Percentiles rank a stretch among this genome's conserved stretches.
These are phyloP conservation scores for Barnettozyma sucrosica DNA, from an alignment of 805 yeast species.

Conservation along the genomic window DNA sequence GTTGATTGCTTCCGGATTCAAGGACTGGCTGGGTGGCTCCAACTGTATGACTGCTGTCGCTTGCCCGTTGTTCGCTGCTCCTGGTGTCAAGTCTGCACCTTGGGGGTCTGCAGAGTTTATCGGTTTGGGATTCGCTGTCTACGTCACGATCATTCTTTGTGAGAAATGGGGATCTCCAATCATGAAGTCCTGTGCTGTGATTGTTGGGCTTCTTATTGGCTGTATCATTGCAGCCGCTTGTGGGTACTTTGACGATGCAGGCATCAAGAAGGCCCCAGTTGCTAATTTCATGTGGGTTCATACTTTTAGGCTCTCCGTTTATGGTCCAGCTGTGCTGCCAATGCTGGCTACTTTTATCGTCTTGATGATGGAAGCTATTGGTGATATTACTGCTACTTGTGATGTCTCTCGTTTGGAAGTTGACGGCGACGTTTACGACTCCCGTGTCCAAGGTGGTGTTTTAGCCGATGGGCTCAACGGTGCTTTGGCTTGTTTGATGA, in stretches of 20 bases:
- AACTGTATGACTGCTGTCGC: constrained; percentile 42
- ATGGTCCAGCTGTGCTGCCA: constrained; percentile 85
- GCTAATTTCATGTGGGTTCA: constrained; percentile 85
- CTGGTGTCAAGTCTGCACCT: constrained; percentile 47
- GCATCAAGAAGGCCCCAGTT: constrained; percentile 67
- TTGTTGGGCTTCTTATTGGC: constrained; percentile 76
- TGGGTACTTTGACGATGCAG: constrained; percentile 61
- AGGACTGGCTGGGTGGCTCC: constrained; percentile 86
- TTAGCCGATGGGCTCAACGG: constrained; percentile 86
- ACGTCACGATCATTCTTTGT: constrained; percentile 61
- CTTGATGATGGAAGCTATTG: constrained; percentile 88
- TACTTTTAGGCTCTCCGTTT: constrained; percentile 68
- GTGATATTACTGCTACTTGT: constrained; percentile 90
- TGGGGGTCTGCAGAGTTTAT: constrained; percentile 88
- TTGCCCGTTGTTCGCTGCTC: constrained; percentile 47
- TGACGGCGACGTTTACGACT: constrained; percentile 75
- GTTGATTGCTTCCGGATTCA: constrained; percentile 65
- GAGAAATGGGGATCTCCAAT: constrained; percentile 92
- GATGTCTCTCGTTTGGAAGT: constrained; percentile 85
- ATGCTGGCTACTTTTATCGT: constrained; percentile 77
- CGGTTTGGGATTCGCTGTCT: constrained; percentile 84
- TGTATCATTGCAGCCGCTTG: constrained; percentile 91
- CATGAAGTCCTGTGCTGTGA: constrained; percentile 91
- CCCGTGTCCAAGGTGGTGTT: constrained; percentile 89
- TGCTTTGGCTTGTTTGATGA: constrained; percentile 66